A percentile compares a stretch with the other conserved stretches of the same genome.
phyloP scores from a whole-genome alignment of 305 asterid species.

The Rubia peregrina region DNA sequence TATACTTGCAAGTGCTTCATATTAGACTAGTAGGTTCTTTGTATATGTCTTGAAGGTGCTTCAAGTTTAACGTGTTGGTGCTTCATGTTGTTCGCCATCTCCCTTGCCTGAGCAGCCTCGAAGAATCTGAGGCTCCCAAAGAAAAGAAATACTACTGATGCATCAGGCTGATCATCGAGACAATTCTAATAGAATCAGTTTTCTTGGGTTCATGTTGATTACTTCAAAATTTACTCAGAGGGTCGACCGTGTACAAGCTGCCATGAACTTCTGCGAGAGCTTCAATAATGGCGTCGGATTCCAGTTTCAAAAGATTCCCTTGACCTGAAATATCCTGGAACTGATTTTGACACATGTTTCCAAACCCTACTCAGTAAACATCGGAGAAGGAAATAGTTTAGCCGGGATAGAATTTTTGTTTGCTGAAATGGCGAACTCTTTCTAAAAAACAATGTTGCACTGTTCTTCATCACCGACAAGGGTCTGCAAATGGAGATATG shows the following conservation, averaged over 20 bases:
- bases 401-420: too few species aligned
- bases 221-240: constrained; percentile 12
- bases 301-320: constrained; percentile 16
- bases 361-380: too few species aligned
- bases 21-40: too few species aligned
- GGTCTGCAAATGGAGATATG: constrained; percentile 19
- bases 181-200: not conserved
- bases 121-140: constrained; percentile 29
- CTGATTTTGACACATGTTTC: too few species aligned
- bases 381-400: too few species aligned
- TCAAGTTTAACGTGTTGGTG: too few species aligned
- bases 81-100: constrained; percentile 12
- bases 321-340: too few species aligned
- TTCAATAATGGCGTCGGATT: constrained; percentile 20
- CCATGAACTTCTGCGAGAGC: constrained; percentile 2
- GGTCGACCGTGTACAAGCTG: constrained; percentile 12
- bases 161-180: constrained; percentile 19
- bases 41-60: too few species aligned
- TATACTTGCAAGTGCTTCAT: too few species aligned
- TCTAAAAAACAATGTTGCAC: too few species aligned
- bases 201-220: not conserved
- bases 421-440: too few species aligned
- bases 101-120: constrained; percentile 18
- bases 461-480: not conserved
- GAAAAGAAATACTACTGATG: constrained; percentile 23